Conservation (phyloP, 148 eudicot genomes). For the Vaccinium macrocarpon region DNA sequence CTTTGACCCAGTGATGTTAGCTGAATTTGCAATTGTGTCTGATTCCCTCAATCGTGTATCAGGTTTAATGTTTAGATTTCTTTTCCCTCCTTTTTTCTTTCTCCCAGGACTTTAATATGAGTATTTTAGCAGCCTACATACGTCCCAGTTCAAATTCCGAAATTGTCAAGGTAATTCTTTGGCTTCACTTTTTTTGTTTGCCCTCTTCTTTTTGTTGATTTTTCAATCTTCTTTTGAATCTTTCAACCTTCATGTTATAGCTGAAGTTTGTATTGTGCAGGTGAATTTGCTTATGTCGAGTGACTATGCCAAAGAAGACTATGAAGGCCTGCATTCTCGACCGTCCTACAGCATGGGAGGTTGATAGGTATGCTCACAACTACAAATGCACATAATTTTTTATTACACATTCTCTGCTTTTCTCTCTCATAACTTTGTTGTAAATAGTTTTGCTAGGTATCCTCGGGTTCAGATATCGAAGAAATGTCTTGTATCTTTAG, state of each 20-base stretch:
- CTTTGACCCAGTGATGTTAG: no score
- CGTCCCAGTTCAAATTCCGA: conserved; percentile 82
- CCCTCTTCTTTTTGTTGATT: not conserved
- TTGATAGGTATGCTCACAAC: conserved; percentile 22
- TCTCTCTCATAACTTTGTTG: not conserved
- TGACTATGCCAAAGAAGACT: conserved; percentile 36
- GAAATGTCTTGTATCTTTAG: not conserved
- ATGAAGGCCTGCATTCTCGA: conserved; percentile 28
- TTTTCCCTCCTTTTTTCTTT: not conserved
- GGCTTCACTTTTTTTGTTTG: not conserved
- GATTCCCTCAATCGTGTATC: no score
- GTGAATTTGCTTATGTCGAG: conserved; percentile 69
- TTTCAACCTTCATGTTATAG: conserved; percentile 1
- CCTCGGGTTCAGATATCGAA: not conserved
- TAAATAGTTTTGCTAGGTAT: not conserved
- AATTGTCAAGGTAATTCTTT: conserved; percentile 67
- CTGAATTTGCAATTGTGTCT: no score
- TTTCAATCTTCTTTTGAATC: not conserved
- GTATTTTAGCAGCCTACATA: conserved; percentile 74
- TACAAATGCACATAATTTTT: not conserved
- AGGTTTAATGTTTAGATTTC: not conserved
- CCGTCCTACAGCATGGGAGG: conserved; percentile 61
- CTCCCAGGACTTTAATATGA: conserved; percentile 79
- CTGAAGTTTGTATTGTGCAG: conserved; percentile 34
- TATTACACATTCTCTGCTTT: not conserved